Base-by-base conservation (phyloP, 2,329 filamentous ascomycete genomes). In the Didymella pinodella region DNA sequence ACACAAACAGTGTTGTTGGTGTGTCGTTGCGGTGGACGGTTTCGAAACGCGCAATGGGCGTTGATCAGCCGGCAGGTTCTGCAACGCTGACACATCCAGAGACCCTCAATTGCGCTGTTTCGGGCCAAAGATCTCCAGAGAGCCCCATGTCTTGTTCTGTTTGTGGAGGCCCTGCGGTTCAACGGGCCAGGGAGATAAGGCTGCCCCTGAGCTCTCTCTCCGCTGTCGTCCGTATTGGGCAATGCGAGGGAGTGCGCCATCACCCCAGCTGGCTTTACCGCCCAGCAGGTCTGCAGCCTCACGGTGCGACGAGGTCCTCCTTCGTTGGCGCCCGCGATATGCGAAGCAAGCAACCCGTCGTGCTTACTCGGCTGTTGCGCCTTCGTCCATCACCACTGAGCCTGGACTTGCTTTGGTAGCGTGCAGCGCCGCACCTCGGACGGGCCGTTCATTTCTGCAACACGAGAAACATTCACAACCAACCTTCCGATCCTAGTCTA, bases 381-480 rank as follows among this genome's bases (percentile, higher is more conserved):
- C 36, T 29, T 20, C 18, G 45, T 16, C 25, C 18, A 57, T 41
- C 41, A 47, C 32, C 26, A 41, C 26, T 48, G 44, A 62, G 54
- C 45, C 68, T 69, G 64, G 64, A 68, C 66, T 67, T 66, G 22
- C 22, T 22, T 2, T 22, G 2, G 22, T 22, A 68, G 62, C 66
- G 55, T 40, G 47, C 54, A 64, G 47, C 59, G 52, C 59, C 51
- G 48, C 57, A 53, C 34, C 46, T 51, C 52, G 44, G 55, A 47
- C 48, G 63, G 63, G 59, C 63, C 57, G 53, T 64, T 75, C 71
- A 75, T 74, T 67, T 72, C 61, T 63, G 58, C 61, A 68, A 75
- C 70, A 74, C 72, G 72, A 73, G 62, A 64, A 69, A 69, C 66
- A 65, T 65, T 47, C 56, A 61, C 58, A 64, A 59, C 45, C 63